Evolutionary conservation across 2,329 filamentous ascomycete species (phyloP).

Genomic region (Xylaria sp.): DNA sequence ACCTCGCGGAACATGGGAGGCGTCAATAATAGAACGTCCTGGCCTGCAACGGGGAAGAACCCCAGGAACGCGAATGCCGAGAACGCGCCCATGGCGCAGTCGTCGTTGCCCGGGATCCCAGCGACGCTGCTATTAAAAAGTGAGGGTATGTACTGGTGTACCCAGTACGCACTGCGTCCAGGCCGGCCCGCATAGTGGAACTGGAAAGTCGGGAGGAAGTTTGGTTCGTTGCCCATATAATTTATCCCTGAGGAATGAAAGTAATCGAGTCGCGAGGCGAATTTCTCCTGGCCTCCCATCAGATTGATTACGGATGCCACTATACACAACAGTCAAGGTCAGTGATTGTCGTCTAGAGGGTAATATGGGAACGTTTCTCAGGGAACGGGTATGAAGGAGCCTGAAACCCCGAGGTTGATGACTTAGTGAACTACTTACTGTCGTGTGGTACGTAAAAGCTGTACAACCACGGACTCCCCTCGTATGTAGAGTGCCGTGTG

Average conservation of each 20-base stretch:
- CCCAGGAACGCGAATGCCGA: constrained; percentile 58
- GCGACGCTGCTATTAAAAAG: constrained; percentile 68
- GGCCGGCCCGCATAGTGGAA: constrained; percentile 73
- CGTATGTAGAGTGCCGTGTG: constrained; percentile 49
- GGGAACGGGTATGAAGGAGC: too few relatives aligned
- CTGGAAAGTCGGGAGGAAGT: constrained; percentile 58
- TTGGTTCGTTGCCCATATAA: constrained; percentile 71
- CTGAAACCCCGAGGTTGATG: too few relatives aligned
- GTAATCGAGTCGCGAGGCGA: constrained; percentile 66
- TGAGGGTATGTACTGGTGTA: constrained; percentile 68
- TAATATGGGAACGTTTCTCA: neutral
- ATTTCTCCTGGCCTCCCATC: constrained; percentile 64
- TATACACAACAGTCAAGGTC: neutral
- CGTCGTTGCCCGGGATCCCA: constrained; percentile 64
- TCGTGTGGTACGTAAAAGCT: constrained; percentile 67
- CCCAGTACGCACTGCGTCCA: constrained; percentile 58
- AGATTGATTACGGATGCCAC: constrained; percentile 41
- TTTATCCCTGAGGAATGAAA: constrained; percentile 70
- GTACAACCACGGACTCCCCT: constrained; percentile 69
- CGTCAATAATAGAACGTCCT: constrained; percentile 59
- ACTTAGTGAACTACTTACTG: constrained; percentile 14
- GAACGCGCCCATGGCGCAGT: constrained; percentile 62
- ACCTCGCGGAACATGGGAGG: constrained; percentile 58
- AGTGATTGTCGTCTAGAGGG: neutral
- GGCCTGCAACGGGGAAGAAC: constrained; percentile 60